Conservation (phyloP, 768 basidiomycete species). For the Dacryopinax primogenitus region DNA sequence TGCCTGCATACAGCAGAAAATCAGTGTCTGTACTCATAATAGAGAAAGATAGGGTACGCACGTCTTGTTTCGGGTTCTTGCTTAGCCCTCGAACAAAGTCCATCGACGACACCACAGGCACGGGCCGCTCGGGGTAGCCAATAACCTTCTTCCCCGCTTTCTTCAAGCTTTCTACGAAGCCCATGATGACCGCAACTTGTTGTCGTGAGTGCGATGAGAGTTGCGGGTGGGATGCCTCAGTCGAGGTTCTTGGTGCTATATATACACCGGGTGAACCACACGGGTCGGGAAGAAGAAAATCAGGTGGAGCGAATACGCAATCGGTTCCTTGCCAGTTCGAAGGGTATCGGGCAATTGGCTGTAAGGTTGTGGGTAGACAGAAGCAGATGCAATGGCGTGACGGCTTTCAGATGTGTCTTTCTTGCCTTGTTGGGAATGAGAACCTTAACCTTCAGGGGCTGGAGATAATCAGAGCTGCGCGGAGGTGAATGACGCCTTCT, state of each 20-base stretch:
- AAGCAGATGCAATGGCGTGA: not conserved
- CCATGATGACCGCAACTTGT: not conserved
- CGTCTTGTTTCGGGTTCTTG: slow-evolving; percentile 38
- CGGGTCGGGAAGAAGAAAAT: slow-evolving; percentile 1
- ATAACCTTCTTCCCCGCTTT: slow-evolving; percentile 38
- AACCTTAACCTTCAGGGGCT: no score
- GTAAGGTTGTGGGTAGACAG: not conserved
- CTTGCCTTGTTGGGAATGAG: no score
- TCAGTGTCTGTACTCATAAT: not conserved
- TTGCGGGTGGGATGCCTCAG: no score
- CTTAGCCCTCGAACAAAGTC: slow-evolving; percentile 39
- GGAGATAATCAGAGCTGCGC: no score
- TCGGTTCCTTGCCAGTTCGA: not conserved
- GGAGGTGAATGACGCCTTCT: no score
- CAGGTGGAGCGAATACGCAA: not conserved
- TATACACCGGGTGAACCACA: no score
- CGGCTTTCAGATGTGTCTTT: no score
- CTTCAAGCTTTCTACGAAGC: not conserved
- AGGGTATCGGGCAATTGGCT: not conserved
- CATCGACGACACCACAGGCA: slow-evolving; percentile 46
- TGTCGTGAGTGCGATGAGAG: no score
- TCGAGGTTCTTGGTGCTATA: no score
- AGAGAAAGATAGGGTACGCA: slow-evolving; percentile 26
- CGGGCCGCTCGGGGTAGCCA: slow-evolving; percentile 44
- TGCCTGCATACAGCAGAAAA: slow-evolving; percentile 31